Evolutionary conservation across 805 yeast species (phyloP), one percentile per base, ranked within the genome.

Genomic region (Myxozyma monticola): DNA sequence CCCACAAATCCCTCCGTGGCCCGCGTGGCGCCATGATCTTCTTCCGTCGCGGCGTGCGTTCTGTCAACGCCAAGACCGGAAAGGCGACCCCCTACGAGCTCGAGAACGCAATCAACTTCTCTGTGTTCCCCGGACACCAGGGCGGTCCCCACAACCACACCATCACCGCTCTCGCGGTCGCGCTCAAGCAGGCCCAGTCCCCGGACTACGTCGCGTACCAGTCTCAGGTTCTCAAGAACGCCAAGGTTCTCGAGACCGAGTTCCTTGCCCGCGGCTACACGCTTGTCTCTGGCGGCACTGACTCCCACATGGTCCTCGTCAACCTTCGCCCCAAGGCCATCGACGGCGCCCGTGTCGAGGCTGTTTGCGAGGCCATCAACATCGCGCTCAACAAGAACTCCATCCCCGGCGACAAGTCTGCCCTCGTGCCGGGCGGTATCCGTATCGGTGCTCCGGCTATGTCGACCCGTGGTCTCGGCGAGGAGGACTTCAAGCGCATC

Each of bases 111-210:
- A 90, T 93, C 74, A 93, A 93, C 79, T 93, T 93, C 72, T 89
- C 97, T 8, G 99, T 93, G 48, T 93, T 93, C 91, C 99, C 99
- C 65, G 99, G 96, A 62, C 99, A 93, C 74, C 99, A 93, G 78
- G 99, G 99, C 78, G 99, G 99, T 70, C 99, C 99, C 65, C 98
- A 93, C 76, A 93, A 93, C 79, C 99, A 93, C 76, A 93, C 99
- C 61, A 93, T 93, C 69, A 85, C 97, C 62, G 99, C 98, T 30
- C 76, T 93, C 65, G 97, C 98, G 15, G 93, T 90, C 59, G 98
- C 99, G 45, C 81, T 93, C 69, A 89, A 89, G 71, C 99, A 93
- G 76, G 95, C 96, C 54, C 77, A 81, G 59, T 76, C 88, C 45
- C 95, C 95, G 54, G 97, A 90, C 71, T 93, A 84, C 76, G 85